phyloP scores from a whole-genome alignment of 108 stramenopile genomes.

The Hondaea fermentalgiana region DNA sequence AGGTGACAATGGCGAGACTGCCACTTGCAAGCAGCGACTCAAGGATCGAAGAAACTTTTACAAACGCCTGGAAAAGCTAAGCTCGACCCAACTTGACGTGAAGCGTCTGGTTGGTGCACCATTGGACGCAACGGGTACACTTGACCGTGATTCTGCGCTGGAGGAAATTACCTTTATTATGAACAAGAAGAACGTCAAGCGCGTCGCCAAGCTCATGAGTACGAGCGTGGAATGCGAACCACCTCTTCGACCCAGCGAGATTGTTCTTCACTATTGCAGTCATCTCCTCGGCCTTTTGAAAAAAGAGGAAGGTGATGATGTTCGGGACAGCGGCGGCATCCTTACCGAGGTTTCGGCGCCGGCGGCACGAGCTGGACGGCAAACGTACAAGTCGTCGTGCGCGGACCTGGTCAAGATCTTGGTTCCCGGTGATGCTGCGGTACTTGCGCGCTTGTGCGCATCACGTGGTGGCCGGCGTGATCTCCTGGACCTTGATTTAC shows the following conservation, averaged over 20 bases:
- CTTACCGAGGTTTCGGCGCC: not conserved
- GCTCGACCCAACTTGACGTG: not conserved
- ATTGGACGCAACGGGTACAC: not conserved
- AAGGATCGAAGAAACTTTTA: not conserved
- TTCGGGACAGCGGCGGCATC: not conserved
- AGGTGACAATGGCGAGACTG: not conserved
- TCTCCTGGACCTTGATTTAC: not conserved
- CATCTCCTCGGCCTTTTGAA: not conserved
- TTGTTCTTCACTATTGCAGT: not conserved
- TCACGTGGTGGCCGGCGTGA: not conserved
- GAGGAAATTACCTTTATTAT: not conserved
- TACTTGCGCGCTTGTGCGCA: not conserved
- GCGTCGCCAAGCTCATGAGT: not conserved
- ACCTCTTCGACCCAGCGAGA: not conserved
- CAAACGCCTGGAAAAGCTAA: not conserved
- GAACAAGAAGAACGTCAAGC: not conserved
- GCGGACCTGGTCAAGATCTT: not conserved
- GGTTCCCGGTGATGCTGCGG: not conserved
- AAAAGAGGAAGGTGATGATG: not conserved
- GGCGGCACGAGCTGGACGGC: not conserved
- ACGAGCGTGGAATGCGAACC: not conserved
- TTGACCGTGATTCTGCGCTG: not conserved
- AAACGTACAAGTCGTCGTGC: not conserved
- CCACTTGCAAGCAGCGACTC: not conserved
- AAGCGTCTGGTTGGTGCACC: not conserved